Base-by-base conservation (phyloP, 495 filamentous ascomycete genomes). In the Talaromyces thailandensis region DNA sequence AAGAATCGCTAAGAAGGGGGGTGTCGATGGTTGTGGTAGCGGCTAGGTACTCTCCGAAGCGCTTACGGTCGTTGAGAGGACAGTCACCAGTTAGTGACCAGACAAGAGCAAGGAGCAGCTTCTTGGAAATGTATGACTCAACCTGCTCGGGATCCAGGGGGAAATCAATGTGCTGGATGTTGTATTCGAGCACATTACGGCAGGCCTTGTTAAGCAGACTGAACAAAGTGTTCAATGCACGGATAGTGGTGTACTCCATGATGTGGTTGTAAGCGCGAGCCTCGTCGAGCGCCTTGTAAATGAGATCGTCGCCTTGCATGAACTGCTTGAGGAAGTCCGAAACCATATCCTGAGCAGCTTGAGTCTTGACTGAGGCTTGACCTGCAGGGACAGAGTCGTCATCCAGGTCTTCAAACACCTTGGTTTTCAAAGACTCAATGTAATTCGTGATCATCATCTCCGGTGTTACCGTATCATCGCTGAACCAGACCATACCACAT, bases 401-500 rank as follows among this genome's bases (percentile, higher is more conserved):
- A 64, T 98, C 95, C 24, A 97, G 78, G 64, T 98, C 94, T 67
- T 97, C 93, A 67, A 97, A 96, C 0, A 89, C 82, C 60, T 89
- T 85, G 3, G 84, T 87, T 64, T 87, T 83, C 12, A 99, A 83
- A 45, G 85, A 86, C 64, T 93, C 86, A 31, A 99, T 84, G 69
- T 98, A 96, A 71, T 96, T 91, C 63, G 84, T 76, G 37, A 97
- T 85, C 85, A 98, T 91, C 91, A 99, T 96, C 65, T 81, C 83
- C 6, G 91, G 83, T 21, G 90, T 93, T 45, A 99, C 92, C 18
- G 91, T 98, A 68, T 99, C 95, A 64, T 95, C 93, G 69, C 93
- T 98, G 76, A 97, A 98, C 94, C 94, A 99, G 7, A 99, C 94
- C 94, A 99, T 99, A 80, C 94, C 94, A 75, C 94, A 99, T 76